phyloP scores from a whole-genome alignment of 768 basidiomycete genomes.

The Neoboletus brunneissimus region DNA sequence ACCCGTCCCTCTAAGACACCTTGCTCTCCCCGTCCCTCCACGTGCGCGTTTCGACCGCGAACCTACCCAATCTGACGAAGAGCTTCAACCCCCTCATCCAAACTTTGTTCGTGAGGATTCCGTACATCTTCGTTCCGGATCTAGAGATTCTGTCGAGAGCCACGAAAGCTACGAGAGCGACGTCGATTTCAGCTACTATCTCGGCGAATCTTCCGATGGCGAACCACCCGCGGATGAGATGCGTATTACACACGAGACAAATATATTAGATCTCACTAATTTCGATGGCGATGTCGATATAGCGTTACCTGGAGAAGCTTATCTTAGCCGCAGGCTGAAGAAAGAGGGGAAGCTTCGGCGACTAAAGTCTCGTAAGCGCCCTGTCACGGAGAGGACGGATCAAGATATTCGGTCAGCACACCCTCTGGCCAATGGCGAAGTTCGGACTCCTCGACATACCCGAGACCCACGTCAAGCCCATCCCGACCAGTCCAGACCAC shows the following conservation, averaged over 20 bases:
- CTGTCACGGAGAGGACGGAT: conserved; percentile 9
- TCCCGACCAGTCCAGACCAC: not conserved
- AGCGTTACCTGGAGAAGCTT: conserved; percentile 52
- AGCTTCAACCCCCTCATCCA: conserved; percentile 38
- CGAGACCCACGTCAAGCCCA: not conserved
- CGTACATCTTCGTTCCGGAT: conserved; percentile 9
- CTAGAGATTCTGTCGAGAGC: conserved; percentile 31
- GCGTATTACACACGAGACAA: conserved; percentile 42
- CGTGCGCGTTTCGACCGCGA: conserved; percentile 13
- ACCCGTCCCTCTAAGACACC: conserved; percentile 20
- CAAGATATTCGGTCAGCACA: conserved; percentile 9
- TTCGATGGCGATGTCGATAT: conserved; percentile 75
- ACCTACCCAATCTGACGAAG: conserved; percentile 11
- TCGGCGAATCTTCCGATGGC: conserved; percentile 32
- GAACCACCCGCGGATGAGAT: conserved; percentile 33
- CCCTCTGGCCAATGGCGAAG: not conserved
- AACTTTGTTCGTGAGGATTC: conserved; percentile 18
- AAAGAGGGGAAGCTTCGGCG: conserved; percentile 63
- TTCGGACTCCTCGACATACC: not conserved
- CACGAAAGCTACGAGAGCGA: conserved; percentile 32
- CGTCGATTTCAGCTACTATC: conserved; percentile 44
- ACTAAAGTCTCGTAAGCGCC: conserved; percentile 38
- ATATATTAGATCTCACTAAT: conserved; percentile 66
- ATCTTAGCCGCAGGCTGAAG: conserved; percentile 50
- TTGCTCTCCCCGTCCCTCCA: conserved; percentile 8